These are phyloP conservation scores for Coprinopsis marcescibilis DNA, from an alignment of 768 basidiomycete species.

Conservation along the genomic window DNA sequence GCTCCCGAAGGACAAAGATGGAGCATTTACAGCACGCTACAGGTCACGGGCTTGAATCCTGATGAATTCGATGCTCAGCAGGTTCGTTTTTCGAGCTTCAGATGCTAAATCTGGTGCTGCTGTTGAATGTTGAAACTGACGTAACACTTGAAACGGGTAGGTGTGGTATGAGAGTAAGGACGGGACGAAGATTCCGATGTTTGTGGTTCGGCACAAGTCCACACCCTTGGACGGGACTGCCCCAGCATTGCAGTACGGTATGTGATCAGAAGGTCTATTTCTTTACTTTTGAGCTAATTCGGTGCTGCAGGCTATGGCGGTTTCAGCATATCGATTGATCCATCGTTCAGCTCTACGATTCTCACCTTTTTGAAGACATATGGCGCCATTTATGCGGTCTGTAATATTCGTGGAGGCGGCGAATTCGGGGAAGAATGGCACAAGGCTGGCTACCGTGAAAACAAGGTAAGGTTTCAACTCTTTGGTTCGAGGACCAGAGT, in stretches of 20 bases:
- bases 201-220: slow-evolving; percentile 69
- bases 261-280: neutral
- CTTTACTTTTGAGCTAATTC: neutral
- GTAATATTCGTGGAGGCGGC: slow-evolving; percentile 60
- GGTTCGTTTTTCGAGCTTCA: slow-evolving; percentile 23
- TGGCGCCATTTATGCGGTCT: slow-evolving; percentile 56
- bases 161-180: slow-evolving; percentile 80
- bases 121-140: slow-evolving; percentile 1
- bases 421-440: slow-evolving; percentile 90
- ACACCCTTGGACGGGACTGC: slow-evolving; percentile 70
- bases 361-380: slow-evolving; percentile 72
- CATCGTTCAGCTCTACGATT: slow-evolving; percentile 65
- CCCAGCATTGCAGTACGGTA: slow-evolving; percentile 73
- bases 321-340: slow-evolving; percentile 64
- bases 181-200: slow-evolving; percentile 81
- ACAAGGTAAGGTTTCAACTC: slow-evolving; percentile 55
- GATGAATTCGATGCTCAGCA: slow-evolving; percentile 70
- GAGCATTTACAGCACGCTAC: slow-evolving; percentile 52
- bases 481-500: too few relatives aligned
- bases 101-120: neutral
- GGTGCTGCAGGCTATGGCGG: slow-evolving; percentile 65
- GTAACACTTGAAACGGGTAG: slow-evolving; percentile 22
- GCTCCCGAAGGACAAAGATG: slow-evolving; percentile 43
- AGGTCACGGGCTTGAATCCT: slow-evolving; percentile 53
- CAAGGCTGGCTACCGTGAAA: slow-evolving; percentile 59